Evolutionary conservation across 257 asterid species (phyloP).

Genomic region (Primulina eburnea): DNA sequence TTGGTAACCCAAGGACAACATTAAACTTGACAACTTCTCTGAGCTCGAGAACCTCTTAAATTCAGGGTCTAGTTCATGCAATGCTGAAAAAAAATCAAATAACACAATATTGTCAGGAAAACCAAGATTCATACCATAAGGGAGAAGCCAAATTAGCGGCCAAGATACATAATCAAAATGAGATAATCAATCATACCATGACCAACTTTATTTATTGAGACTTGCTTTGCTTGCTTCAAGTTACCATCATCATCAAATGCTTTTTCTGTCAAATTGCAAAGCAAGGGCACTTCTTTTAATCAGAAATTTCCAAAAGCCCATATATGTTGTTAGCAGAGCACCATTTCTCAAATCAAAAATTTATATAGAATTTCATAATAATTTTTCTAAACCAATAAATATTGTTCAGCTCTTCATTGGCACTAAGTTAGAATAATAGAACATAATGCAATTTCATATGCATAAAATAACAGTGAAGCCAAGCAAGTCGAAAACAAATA

Average conservation of each 20-base stretch:
- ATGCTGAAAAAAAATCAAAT: conserved; percentile 32
- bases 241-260: conserved; percentile 68
- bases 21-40: conserved; percentile 47
- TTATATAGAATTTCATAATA: too few relatives aligned
- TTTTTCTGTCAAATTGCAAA: conserved; percentile 49
- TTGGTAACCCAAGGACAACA: conserved; percentile 56
- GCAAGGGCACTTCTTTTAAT: background rate
- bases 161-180: background rate
- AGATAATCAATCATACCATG: conserved; percentile 48
- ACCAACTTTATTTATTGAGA: conserved; percentile 86
- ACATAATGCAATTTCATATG: background rate
- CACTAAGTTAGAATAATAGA: background rate
- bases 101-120: background rate
- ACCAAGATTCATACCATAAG: background rate
- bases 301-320: background rate
- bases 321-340: background rate
- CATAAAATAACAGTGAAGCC: background rate
- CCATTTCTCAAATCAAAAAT: background rate
- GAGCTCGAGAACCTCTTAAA: conserved; percentile 70
- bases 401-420: background rate
- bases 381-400: background rate
- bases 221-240: conserved; percentile 67
- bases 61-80: conserved; percentile 59
- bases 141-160: background rate
- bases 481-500: background rate